Evolutionary conservation across 1,284 basidiomycete genomes (phyloP), one percentile per base, ranked within the genome.

Genomic region (Singerocomus rubriflavus): DNA sequence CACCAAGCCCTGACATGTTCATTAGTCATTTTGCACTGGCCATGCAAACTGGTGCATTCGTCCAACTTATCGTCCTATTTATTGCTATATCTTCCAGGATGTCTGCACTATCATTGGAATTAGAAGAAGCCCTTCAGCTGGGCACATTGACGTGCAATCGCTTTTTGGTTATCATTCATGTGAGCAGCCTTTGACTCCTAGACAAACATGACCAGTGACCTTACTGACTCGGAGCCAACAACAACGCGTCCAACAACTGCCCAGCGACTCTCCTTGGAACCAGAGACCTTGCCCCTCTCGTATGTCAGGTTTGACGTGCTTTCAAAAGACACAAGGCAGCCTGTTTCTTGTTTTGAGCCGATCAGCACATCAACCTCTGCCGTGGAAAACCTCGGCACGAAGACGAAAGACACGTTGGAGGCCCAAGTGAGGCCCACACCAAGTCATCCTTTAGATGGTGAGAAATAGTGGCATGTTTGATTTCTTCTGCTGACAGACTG

Each of bases 21-120:
- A 40, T 5, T 43, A 90, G 87, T 41, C 78, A 78, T 30, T 80
- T 88, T 50, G 69, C 73, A 30, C 69, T 83, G 21, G 77, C 79
- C 42, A 79, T 89, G 73, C 84, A 85, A 61, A 78, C 79, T 1
- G 86, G 83, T 13, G 82, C 84, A 16, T 91, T 91, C 59, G 69
- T 87, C 5, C 84, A 86, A 53, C 61, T 88, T 10, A 70, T 84
- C 12, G 61, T 91, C 30, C 73, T 79, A 4, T 71, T 90, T 32
- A 70, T 74, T 17, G 82, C 81, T 8, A 76, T 88, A 39, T 71
- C 75, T 33, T 84, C 85, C 2, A 77, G 88, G 50, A 66, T 86
- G 57, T 70, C 70, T 31, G 59, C 66, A 2, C 60, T 88, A n/a
- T 63, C 74, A 14, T 62, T 64, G 31, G 79, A 82, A 47, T 52